Evolutionary conservation across 164 flowering plant genomes (phyloP), one percentile per base, ranked within the genome.

Genomic region (Umbellularia californica): DNA sequence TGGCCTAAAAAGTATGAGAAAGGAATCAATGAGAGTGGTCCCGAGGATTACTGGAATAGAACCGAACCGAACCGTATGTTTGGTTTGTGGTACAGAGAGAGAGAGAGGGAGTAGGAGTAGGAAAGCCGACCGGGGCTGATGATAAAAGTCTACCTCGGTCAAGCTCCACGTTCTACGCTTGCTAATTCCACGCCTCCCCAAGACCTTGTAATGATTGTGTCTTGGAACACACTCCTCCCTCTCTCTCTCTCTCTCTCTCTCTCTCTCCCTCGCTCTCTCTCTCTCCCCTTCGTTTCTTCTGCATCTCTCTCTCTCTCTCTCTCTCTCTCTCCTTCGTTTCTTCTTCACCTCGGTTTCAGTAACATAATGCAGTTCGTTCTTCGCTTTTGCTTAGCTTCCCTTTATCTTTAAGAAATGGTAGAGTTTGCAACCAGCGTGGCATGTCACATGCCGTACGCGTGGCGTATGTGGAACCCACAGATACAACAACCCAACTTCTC

Each of bases 161-260:
- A 84, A 88, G 90, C 81, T 15, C 86, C 90, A 85, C 87, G 88
- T 84, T 84, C 82, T 79, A 82, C 75, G 76, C 78, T 81, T 75
- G 75, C 84, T 74, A 77, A 82, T 82, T 86, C 91, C 90, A 87
- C 87, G 88, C 90, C 84, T 75, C 82, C 90, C 90, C 89, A 87
- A 88, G 86, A 85, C 86, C 81, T 70, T 76, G 88, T 88, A 92
- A 94, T 94, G 89, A 94, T 94, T 89, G 88, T 94, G 97, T 90
- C 98, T 94, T 92, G 91, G 93, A 92, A 92, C 90, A 79, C 91
- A 89, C 97, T 91, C 91, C 86, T 79, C 79, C 30, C 75, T 70
- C 65, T 28, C 25, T 25, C 27, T 25, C 1, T 2, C 76, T 35
- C 72, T 70, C 68, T 28, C 22, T 14, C 75, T 30, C 78, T 71